Evolutionary conservation across 805 yeast genomes (phyloP).

Genomic region (Saturnispora sekii): DNA sequence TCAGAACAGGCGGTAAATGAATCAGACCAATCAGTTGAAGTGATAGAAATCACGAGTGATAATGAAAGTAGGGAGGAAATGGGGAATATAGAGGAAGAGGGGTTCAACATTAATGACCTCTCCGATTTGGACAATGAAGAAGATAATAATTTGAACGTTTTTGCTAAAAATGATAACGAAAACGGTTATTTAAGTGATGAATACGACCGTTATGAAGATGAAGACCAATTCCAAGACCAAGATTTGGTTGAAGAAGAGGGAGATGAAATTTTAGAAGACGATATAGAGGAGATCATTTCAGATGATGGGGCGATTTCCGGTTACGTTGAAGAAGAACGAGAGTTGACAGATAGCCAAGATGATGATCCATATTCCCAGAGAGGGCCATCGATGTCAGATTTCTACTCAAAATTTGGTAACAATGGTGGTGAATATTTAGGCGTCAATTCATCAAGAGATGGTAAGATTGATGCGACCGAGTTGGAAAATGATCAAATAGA

Average conservation of each 20-base stretch:
- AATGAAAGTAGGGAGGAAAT: conserved; percentile 1
- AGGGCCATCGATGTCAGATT: conserved; percentile 5
- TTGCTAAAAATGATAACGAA: neutral
- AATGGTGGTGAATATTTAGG: neutral
- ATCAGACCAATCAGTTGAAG: conserved; percentile 1
- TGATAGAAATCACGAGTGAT: conserved; percentile 1
- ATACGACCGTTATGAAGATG: neutral
- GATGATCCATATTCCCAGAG: conserved; percentile 5
- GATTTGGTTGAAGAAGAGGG: neutral
- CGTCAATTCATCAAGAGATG: no score
- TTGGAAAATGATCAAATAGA: no score
- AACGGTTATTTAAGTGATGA: neutral
- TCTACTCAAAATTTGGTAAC: neutral
- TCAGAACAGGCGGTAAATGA: conserved; percentile 5
- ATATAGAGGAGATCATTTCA: conserved; percentile 11
- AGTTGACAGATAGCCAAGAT: neutral
- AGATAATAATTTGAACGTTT: neutral
- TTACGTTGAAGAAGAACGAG: conserved; percentile 1
- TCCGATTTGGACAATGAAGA: neutral
- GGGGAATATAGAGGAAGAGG: neutral
- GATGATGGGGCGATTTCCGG: conserved; percentile 12
- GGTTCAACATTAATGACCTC: no score
- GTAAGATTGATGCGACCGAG: no score
- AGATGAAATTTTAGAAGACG: conserved; percentile 1
- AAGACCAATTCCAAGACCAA: no score